Base-by-base conservation (phyloP, 129 eudicot species). In the Artemisia annua region DNA sequence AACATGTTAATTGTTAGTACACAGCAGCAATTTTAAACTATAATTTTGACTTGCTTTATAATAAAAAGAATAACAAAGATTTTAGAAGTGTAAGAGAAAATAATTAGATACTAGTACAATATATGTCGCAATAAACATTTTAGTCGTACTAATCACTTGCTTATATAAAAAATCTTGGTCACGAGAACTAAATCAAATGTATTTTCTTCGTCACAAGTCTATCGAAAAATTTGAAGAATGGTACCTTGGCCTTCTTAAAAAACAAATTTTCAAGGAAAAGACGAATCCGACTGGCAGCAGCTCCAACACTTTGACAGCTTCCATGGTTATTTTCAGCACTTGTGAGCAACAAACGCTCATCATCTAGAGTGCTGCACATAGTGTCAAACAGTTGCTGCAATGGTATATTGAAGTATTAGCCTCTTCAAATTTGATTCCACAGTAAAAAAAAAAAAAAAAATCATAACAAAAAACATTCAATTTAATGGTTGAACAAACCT, bases 381-480 rank as follows among this genome's bases (percentile, higher is more conserved):
- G 82, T 66, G 72, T 90, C 99, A 73, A 88, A 66, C 56, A 91
- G 78, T 86, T 88, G 94, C 99, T 95, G 89, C 85, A 86, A 64
- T 3, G 28, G 67, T 43, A 54, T 49, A 53, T 58, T 35, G 43
- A 67, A 67, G 39, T 22, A 68, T 55, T 53, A 73, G 60, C 22
- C 53, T 61, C 48, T 54, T 16, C 19, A 69, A 49, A 66, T 5
- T 11, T 53, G 70, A 24, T 28, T 18, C 48, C 28, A 24, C 58
- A 53, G 16, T 49, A 46, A 15, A 44, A 78, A 66, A 9, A 39
- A 53, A 14, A 43, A 46, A 15, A 44, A 78, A 66, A 9, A 39
- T 14, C 46, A n/a, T 14, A 48, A 57, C 19, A 48, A 51, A 3
- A 52, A 20, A 46, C 11, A 46, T 12, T 32, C 11, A 65, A 46